Conservation (phyloP, 1,284 basidiomycete genomes). For the Tremellales sp. region DNA sequence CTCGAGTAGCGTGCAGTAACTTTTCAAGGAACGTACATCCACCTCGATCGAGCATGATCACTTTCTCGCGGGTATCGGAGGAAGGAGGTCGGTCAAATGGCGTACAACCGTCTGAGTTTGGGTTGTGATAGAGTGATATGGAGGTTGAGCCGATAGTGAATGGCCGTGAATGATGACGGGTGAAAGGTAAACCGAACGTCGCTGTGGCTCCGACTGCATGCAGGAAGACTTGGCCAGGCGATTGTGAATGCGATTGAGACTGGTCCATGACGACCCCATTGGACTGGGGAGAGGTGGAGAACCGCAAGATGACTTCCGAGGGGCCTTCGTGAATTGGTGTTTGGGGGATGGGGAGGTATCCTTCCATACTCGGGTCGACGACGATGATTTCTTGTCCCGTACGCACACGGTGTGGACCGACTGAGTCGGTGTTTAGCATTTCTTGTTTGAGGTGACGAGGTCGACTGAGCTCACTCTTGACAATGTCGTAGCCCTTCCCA, state of each 20-base stretch:
- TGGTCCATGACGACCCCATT: neutral
- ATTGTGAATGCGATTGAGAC: neutral
- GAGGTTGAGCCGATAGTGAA: neutral
- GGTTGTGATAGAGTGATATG: neutral
- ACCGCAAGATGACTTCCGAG: constrained; percentile 28
- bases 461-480: constrained; percentile 63
- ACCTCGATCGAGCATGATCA: constrained; percentile 53
- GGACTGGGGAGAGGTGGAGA: constrained; percentile 6
- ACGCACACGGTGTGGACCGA: constrained; percentile 74
- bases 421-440: constrained; percentile 51
- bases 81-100: neutral
- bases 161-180: neutral
- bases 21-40: constrained; percentile 80
- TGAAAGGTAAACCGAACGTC: constrained; percentile 57
- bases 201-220: constrained; percentile 61
- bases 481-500: constrained; percentile 78
- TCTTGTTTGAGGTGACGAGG: neutral
- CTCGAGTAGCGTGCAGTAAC: constrained; percentile 59
- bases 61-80: constrained; percentile 8
- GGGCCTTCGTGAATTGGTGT: constrained; percentile 14
- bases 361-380: constrained; percentile 56
- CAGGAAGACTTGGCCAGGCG: constrained; percentile 27
- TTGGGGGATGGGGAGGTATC: constrained; percentile 53
- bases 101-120: constrained; percentile 16
- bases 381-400: constrained; percentile 75